Conservation (phyloP, 2,329 filamentous ascomycete species). For the Grosmannia huntii region DNA sequence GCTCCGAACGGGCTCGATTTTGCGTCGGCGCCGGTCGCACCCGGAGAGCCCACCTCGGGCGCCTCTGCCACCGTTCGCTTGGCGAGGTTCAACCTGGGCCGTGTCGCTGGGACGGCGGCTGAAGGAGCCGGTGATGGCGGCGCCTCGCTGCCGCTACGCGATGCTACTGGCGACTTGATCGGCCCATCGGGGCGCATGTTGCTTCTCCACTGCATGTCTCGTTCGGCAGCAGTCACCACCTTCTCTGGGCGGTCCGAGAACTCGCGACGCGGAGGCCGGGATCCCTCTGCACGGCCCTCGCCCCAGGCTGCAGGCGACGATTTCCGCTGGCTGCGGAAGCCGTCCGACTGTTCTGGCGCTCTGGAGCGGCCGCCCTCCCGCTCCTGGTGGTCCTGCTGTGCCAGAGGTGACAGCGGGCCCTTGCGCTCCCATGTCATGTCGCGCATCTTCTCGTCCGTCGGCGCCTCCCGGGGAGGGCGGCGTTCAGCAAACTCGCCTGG, state of each 20-base stretch:
- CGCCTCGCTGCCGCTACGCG: conserved; percentile 62
- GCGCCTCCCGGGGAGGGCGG: conserved; percentile 53
- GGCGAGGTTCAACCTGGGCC: conserved; percentile 74
- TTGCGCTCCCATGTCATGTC: conserved; percentile 91
- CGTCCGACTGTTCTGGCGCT: conserved; percentile 38
- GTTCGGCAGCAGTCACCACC: conserved; percentile 73
- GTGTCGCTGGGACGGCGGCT: conserved; percentile 37
- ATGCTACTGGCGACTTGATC: conserved; percentile 49
- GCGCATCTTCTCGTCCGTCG: conserved; percentile 59
- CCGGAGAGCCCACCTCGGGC: conserved; percentile 35
- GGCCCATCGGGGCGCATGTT: conserved; percentile 75
- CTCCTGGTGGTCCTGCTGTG: conserved; percentile 34
- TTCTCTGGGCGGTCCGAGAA: conserved; percentile 59
- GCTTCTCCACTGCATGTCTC: conserved; percentile 84
- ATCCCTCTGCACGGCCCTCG: conserved; percentile 41
- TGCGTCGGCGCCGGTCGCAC: conserved; percentile 45
- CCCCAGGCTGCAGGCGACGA: conserved; percentile 67
- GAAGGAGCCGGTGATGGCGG: conserved; percentile 55
- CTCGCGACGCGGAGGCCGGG: conserved; percentile 66
- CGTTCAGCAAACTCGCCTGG: conserved; percentile 49
- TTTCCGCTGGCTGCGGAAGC: conserved; percentile 46
- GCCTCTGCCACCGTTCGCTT: conserved; percentile 84
- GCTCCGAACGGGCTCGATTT: conserved; percentile 92
- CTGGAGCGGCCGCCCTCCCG: conserved; percentile 43
- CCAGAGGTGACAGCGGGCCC: conserved; percentile 69